Base-by-base conservation (phyloP, 257 asterid genomes). In the Solanum okadae region DNA sequence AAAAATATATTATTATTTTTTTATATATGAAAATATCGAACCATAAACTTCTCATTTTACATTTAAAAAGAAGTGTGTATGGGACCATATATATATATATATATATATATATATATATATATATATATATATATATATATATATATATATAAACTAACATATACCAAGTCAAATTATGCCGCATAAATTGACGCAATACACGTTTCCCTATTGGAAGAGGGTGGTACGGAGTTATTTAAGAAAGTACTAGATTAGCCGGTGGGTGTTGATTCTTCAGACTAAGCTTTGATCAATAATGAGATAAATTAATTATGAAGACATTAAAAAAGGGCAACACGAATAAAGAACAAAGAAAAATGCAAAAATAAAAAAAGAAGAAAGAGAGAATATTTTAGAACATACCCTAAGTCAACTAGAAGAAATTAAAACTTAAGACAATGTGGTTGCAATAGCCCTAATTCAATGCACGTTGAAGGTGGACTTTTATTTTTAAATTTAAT, bases 381-480 rank as follows among this genome's bases (percentile, higher is more conserved):
- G 40, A 72, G 25, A 72, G 25, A 15, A 37, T 38, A 7, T 40
- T 29, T n/a, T 42, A 40, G 4, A 15, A 40, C 63, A 78, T 78
- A 25, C 15, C 20, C 14, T 4, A 44, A 25, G 37, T 78, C 63
- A 42, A 78, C 63, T 15, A 2, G 4, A n/a, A 42, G 59, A 78
- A 40, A 13, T 38, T 25, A 15, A 40, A 25, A n/a, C 13, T 14
- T 25, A 25, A 78, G 23, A 4, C 56, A 38, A 76, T 76, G 83
- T 38, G 20, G 83, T 76, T 76, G 83, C 83, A 23, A 38, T 29
- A 37, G 34, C 56, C 27, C 34, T 40, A 11, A 63, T 34, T 6
- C 85, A 49, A 16, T 82, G 86, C 71, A 86, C 87, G 18, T 61
- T 88, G 89, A 77, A 63, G 86, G 83, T 86, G 88, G 89, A 88